These are phyloP conservation scores for Penicillium antarcticum DNA, from an alignment of 495 filamentous ascomycete species.

Conservation along the genomic window DNA sequence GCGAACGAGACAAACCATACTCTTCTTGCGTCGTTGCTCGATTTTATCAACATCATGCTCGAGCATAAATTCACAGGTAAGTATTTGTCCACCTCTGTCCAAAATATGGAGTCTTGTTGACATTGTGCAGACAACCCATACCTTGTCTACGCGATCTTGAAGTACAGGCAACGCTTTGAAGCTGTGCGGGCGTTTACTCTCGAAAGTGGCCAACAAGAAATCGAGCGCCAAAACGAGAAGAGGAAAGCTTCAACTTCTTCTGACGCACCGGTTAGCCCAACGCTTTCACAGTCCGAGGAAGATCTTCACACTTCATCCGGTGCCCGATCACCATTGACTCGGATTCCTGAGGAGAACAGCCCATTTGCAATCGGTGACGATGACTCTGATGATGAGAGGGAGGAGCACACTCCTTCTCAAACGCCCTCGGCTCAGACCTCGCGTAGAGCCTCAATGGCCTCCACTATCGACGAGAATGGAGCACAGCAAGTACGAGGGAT, in stretches of 20 bases:
- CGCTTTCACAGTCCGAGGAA: constrained; percentile 61
- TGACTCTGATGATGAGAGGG: constrained; percentile 70
- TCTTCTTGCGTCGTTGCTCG: constrained; percentile 77
- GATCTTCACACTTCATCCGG: constrained; percentile 64
- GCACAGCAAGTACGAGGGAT: constrained; percentile 91
- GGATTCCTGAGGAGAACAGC: constrained; percentile 76
- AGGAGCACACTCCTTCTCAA: constrained; percentile 61
- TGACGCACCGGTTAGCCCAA: constrained; percentile 31
- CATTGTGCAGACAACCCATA: constrained; percentile 66
- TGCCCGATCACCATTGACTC: constrained; percentile 59
- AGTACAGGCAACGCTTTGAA: constrained; percentile 79
- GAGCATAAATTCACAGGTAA: constrained; percentile 88
- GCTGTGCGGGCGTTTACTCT: constrained; percentile 87
- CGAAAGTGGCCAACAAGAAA: constrained; percentile 92
- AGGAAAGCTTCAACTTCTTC: constrained; percentile 61
- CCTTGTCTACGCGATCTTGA: constrained; percentile 77
- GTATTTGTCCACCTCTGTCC: constrained; percentile 8
- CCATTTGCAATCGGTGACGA: constrained; percentile 91
- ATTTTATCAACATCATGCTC: constrained; percentile 87
- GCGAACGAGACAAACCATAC: constrained; percentile 91
- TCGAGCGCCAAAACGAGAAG: constrained; percentile 73
- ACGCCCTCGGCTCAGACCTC: constrained; percentile 70
- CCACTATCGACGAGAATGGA: constrained; percentile 72
- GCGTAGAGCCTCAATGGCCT: constrained; percentile 68
- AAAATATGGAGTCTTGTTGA: not conserved